Evolutionary conservation across 2,329 filamentous ascomycete genomes (phyloP), one percentile per base, ranked within the genome.

Genomic region (Penicillium sumatraense): DNA sequence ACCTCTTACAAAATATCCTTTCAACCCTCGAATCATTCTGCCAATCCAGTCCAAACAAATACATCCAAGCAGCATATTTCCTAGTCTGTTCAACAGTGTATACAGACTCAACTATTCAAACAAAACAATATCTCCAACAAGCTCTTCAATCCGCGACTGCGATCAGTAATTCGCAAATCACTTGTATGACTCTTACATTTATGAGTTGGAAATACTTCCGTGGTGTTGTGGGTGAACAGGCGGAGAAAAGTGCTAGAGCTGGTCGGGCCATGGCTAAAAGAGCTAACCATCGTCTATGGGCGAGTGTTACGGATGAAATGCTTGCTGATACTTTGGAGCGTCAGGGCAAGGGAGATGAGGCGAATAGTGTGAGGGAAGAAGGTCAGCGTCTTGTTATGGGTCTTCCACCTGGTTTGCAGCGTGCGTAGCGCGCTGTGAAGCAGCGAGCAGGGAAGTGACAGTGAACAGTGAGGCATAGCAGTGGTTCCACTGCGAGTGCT

Each of bases 171-270:
- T 85, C 85, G 26, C 89, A 96, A 61, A 88, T 93, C 51, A 83
- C 92, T n/a, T 88, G 88, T 45, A 89, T 97, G 60, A 87, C 89
- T 5, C 84, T 97, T 56, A 92, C 87, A 63, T 87, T 95, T 61
- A 96, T 97, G 89, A 89, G 89, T 49, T 86, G 84, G 67, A 85
- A 87, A 49, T 89, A 96, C 67, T 97, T 93, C 72, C 87, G 88
- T 42, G 89, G 89, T 56, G 88, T 93, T 13, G 86, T 96, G 3
- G 91, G 91, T 47, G 88, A 89, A 55, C 89, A 93, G 71, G 88
- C 89, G 0, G 81, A 90, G 56, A 92, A 92, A 75, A 90, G 88
- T 67, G 88, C 89, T 4, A 82, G 83, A 60, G 89, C 89, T 0
- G 88, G 86, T 21, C 82, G 83, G 21, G 83, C 82, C 38, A 87